Conservation (phyloP, 1,139 yeast genomes). For the Casaregolazyma suthepensis region DNA sequence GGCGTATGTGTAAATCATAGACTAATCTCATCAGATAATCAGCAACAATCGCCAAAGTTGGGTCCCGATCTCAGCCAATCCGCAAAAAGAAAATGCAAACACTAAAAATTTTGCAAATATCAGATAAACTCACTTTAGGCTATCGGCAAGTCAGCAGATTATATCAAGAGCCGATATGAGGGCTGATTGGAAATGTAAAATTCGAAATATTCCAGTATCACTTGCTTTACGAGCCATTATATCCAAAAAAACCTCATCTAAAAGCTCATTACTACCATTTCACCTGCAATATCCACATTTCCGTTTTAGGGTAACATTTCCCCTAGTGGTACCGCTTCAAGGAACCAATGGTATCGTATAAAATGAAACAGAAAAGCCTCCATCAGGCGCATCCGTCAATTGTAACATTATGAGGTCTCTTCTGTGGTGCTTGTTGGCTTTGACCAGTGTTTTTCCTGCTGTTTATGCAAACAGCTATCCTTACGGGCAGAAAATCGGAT, state of each 20-base stretch:
- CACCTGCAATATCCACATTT: background rate
- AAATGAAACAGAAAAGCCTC: background rate
- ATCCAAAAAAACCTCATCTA: background rate
- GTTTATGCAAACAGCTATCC: background rate
- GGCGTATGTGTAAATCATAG: background rate
- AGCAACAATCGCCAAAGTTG: background rate
- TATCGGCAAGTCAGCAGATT: background rate
- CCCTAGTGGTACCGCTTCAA: background rate
- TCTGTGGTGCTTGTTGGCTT: background rate
- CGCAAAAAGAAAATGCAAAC: background rate
- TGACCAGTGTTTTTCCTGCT: background rate
- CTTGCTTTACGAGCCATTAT: too few relatives aligned
- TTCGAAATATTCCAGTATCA: background rate
- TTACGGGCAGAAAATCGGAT: background rate
- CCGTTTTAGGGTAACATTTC: background rate
- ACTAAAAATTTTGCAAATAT: background rate
- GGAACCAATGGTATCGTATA: background rate
- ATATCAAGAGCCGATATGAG: background rate
- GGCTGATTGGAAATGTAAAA: background rate
- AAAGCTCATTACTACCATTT: background rate
- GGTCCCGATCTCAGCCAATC: background rate
- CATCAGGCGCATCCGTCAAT: background rate
- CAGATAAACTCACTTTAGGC: background rate
- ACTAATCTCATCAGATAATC: background rate
- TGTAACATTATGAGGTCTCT: background rate